These are phyloP conservation scores for Xylogone sp. DNA, from an alignment of 2,329 filamentous ascomycete genomes.

Conservation along the genomic window DNA sequence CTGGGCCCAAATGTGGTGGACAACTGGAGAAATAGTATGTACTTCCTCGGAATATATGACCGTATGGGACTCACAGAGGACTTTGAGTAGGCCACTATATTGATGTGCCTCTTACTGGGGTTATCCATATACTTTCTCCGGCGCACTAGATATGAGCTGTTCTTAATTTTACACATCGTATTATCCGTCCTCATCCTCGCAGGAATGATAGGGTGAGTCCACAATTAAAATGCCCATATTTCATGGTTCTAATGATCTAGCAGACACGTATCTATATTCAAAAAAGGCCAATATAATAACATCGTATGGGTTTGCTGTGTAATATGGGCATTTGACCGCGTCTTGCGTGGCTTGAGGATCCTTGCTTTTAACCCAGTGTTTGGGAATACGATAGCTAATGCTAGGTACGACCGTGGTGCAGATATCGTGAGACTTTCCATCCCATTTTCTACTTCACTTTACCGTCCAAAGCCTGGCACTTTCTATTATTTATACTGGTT, in stretches of 20 bases:
- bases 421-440: constrained; percentile 40
- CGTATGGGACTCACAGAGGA: neutral
- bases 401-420: constrained; percentile 32
- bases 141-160: constrained; percentile 42
- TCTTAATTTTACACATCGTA: constrained; percentile 46
- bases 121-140: constrained; percentile 37
- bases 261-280: constrained; percentile 39
- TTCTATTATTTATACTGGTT: constrained; percentile 44
- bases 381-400: constrained; percentile 30
- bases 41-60: constrained; percentile 38
- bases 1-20: neutral
- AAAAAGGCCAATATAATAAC: constrained; percentile 34
- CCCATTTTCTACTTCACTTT: constrained; percentile 31
- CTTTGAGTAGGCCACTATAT: constrained; percentile 23
- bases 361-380: constrained; percentile 34
- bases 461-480: constrained; percentile 35
- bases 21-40: constrained; percentile 24
- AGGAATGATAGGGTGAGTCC: constrained; percentile 46
- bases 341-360: constrained; percentile 37
- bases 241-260: neutral
- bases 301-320: constrained; percentile 41
- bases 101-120: constrained; percentile 37
- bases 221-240: too few relatives aligned
- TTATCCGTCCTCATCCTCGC: constrained; percentile 46
- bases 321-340: constrained; percentile 45